Evolutionary conservation across 768 basidiomycete genomes (phyloP).

Genomic region (Xerocomellus chrysenteron): DNA sequence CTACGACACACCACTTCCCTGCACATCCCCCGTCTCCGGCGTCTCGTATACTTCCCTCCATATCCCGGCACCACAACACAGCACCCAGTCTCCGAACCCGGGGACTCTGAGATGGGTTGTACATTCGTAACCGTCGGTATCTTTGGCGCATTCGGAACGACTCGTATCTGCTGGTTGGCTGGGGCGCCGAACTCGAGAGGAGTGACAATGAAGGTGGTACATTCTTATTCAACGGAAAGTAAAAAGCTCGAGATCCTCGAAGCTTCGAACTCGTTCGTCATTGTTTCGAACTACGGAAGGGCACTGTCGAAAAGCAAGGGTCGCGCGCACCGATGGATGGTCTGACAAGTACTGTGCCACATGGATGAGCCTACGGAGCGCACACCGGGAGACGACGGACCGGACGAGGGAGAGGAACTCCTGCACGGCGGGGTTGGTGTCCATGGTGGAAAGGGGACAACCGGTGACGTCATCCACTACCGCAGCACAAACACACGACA

Average conservation of each 20-base stretch:
- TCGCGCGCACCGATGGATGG: no score
- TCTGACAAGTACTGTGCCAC: no score
- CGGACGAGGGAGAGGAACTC: slow-evolving; percentile 68
- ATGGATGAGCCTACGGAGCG: neutral
- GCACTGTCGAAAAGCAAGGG: no score
- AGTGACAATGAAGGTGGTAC: neutral
- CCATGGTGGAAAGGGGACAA: slow-evolving; percentile 38
- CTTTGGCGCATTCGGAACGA: neutral
- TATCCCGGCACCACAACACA: no score
- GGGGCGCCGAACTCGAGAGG: no score
- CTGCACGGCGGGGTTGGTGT: slow-evolving; percentile 58
- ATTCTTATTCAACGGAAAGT: neutral
- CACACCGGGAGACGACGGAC: slow-evolving; percentile 24
- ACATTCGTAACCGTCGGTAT: neutral
- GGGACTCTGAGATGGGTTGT: neutral
- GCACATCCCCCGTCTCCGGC: neutral
- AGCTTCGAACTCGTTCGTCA: no score
- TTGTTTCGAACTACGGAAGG: neutral
- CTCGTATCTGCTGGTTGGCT: neutral
- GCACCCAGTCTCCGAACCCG: neutral
- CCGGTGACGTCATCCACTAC: slow-evolving; percentile 16
- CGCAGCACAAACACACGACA: neutral
- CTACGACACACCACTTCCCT: no score
- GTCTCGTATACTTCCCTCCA: neutral
- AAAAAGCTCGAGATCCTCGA: no score